Percentiles rank a stretch among this genome's conserved stretches.
phyloP scores from a whole-genome alignment of 192 early-diverging fungal species.

The Funneliformis mosseae region DNA sequence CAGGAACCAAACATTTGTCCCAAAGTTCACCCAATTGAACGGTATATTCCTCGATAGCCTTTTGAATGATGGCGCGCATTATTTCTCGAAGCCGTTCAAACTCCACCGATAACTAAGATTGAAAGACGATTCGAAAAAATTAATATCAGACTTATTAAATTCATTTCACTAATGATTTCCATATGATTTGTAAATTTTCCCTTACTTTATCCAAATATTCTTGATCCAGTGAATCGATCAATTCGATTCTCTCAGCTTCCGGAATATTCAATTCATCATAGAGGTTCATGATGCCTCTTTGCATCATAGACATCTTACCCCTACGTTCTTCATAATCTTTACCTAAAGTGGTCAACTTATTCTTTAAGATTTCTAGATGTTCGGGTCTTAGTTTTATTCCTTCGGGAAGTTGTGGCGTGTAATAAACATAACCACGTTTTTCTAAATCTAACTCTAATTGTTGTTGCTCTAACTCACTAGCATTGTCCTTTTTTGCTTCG shows the following conservation, averaged over 20 bases:
- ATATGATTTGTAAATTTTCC: background rate
- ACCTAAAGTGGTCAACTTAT: conserved; percentile 5
- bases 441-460: background rate
- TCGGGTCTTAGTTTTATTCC: conserved; percentile 15
- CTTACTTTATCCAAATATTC: conserved; percentile 22
- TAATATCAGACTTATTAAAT: background rate
- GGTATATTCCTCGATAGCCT: conserved; percentile 33
- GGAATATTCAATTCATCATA: conserved; percentile 31
- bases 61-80: conserved; percentile 28
- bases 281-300: background rate
- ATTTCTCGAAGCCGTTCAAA: conserved; percentile 25
- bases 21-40: conserved; percentile 32
- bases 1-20: conserved; percentile 35
- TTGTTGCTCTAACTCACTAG: background rate
- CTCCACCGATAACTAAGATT: conserved; percentile 8
- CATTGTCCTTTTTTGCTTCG: background rate
- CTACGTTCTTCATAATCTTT: conserved; percentile 22
- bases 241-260: background rate
- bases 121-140: background rate
- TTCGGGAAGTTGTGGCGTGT: conserved; percentile 4
- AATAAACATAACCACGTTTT: conserved; percentile 12
- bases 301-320: background rate
- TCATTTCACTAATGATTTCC: background rate
- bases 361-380: background rate
- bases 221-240: conserved; percentile 28